Conservation (phyloP, 805 yeast species). For the Barnettozyma californica region DNA sequence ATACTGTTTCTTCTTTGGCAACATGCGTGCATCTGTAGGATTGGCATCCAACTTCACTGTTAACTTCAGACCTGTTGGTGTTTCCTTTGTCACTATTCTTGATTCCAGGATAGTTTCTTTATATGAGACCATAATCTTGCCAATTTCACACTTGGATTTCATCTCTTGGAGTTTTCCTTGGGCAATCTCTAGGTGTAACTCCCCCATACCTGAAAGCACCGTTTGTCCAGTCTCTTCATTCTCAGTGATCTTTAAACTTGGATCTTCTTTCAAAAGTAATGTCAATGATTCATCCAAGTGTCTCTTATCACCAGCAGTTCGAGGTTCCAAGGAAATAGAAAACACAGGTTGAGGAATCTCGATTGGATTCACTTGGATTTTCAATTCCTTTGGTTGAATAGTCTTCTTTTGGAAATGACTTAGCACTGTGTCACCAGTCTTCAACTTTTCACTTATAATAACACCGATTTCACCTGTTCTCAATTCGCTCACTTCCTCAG, state of each 20-base stretch:
- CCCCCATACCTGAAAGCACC: slow-evolving; percentile 94
- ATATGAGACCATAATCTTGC: slow-evolving; percentile 84
- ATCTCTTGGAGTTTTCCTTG: slow-evolving; percentile 74
- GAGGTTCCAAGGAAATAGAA: slow-evolving; percentile 78
- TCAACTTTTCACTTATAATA: slow-evolving; percentile 47
- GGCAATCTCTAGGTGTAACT: slow-evolving; percentile 87
- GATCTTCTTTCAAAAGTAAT: slow-evolving; percentile 78
- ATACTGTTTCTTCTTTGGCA: slow-evolving; percentile 25
- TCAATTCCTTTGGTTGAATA: slow-evolving; percentile 38
- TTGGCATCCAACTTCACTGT: slow-evolving; percentile 30
- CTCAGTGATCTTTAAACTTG: slow-evolving; percentile 64
- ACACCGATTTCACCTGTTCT: slow-evolving; percentile 89
- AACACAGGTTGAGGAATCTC: slow-evolving; percentile 90
- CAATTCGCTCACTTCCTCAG: slow-evolving; percentile 62
- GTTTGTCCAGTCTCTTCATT: slow-evolving; percentile 90
- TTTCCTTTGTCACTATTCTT: slow-evolving; percentile 13
- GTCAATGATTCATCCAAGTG: slow-evolving; percentile 66
- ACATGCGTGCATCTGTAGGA: slow-evolving; percentile 20
- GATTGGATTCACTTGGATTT: slow-evolving; percentile 64
- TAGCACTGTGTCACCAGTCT: slow-evolving; percentile 89
- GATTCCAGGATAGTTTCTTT: slow-evolving; percentile 54
- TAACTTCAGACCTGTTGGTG: slow-evolving; percentile 23
- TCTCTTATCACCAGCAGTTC: slow-evolving; percentile 73
- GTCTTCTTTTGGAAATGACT: slow-evolving; percentile 51
- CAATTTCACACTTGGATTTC: slow-evolving; percentile 75